These are phyloP conservation scores for Prunella vulgaris DNA, from an alignment of 257 asterid species.

Conservation along the genomic window DNA sequence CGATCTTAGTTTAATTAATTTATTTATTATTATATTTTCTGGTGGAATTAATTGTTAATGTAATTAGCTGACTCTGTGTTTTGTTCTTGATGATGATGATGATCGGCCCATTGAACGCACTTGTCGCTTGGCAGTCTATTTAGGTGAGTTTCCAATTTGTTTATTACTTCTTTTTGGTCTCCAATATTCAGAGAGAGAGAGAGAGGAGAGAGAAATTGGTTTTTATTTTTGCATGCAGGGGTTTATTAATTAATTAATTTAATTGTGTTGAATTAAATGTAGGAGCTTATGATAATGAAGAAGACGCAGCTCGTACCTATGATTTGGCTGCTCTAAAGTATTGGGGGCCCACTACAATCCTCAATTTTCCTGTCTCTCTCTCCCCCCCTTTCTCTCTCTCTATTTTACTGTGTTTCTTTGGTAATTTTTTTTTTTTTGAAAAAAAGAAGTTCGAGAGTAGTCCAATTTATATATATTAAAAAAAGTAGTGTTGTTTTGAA, in stretches of 20 bases:
- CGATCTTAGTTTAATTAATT: constrained; percentile 29
- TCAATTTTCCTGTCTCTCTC: constrained; percentile 48
- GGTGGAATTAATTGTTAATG: constrained; percentile 14
- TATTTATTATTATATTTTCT: constrained; percentile 1
- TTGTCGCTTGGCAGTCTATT: constrained; percentile 64
- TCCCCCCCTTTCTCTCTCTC: background rate
- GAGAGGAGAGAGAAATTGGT: background rate
- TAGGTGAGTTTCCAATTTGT: constrained; percentile 46
- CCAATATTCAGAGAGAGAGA: no score
- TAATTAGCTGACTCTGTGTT: constrained; percentile 32
- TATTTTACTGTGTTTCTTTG: background rate
- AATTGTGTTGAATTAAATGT: background rate
- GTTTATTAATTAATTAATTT: constrained; percentile 3
- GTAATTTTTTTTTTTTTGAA: no score
- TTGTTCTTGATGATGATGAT: constrained; percentile 38
- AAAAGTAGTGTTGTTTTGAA: background rate
- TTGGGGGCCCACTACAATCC: constrained; percentile 64
- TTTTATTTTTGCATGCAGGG: constrained; percentile 22
- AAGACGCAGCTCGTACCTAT: constrained; percentile 80
- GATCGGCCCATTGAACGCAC: constrained; percentile 36
- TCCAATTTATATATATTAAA: no score
- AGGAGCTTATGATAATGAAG: constrained; percentile 93
- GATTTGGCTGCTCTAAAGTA: constrained; percentile 94
- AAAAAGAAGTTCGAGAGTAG: background rate
- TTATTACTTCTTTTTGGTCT: background rate